phyloP scores from a whole-genome alignment of 1,284 basidiomycete species.

The Cutaneotrichosporon dermatis region DNA sequence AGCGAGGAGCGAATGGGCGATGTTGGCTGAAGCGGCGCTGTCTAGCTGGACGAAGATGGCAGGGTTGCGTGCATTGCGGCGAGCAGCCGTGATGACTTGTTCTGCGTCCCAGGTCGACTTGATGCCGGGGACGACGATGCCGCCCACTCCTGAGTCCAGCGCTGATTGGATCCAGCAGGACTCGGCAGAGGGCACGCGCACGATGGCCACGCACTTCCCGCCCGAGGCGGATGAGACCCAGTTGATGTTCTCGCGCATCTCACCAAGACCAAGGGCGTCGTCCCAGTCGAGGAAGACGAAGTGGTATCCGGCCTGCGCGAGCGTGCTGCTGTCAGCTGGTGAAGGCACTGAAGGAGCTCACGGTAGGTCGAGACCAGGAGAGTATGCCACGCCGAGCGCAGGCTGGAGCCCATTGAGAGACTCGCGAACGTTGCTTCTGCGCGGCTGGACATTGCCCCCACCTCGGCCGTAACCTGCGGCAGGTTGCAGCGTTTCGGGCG shows the following conservation, averaged over 20 bases:
- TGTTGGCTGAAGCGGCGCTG: background rate
- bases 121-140: background rate
- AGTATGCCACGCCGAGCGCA: no score
- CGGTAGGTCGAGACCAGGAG: no score
- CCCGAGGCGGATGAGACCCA: background rate
- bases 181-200: background rate
- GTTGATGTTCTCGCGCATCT: conserved; percentile 1
- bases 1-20: background rate
- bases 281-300: background rate
- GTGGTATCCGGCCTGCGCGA: background rate
- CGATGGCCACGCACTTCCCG: background rate
- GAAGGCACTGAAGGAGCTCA: no score
- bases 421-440: no score
- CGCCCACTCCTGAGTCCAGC: background rate
- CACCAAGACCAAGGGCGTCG: background rate
- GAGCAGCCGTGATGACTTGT: no score
- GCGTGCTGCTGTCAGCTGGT: background rate
- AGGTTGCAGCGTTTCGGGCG: no score
- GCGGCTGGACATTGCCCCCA: no score
- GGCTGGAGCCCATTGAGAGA: no score
- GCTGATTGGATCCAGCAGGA: background rate
- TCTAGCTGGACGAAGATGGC: background rate
- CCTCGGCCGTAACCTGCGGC: no score
- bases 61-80: background rate
- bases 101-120: background rate